Conservation (phyloP, 176 grass and related monocot species). For the Pontederia crassipes region DNA sequence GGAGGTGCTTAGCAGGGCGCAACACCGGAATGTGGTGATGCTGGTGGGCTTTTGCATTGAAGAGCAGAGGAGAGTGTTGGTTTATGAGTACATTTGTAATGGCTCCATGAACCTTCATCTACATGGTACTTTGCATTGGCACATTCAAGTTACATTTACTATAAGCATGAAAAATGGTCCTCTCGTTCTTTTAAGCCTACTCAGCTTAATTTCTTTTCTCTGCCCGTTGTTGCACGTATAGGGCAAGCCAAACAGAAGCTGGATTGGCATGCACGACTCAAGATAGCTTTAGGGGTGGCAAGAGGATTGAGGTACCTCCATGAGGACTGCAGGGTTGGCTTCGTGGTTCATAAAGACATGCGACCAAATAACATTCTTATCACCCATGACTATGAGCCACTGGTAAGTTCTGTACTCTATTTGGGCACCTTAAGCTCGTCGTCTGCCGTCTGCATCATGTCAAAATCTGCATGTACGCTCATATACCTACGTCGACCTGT, state of each 20-base stretch:
- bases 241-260: not conserved
- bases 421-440: no score
- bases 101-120: constrained; percentile 22
- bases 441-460: no score
- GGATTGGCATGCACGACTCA: constrained; percentile 19
- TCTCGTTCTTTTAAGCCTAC: no score
- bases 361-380: constrained; percentile 24
- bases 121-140: not conserved
- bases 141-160: not conserved
- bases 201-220: no score
- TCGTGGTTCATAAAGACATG: constrained; percentile 26
- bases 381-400: constrained; percentile 20
- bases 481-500: not conserved
- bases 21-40: constrained; percentile 22
- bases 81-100: constrained; percentile 27
- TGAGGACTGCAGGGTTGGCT: constrained; percentile 22
- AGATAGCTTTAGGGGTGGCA: constrained; percentile 14
- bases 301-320: constrained; percentile 21
- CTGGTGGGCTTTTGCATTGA: constrained; percentile 18
- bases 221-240: not conserved
- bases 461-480: no score
- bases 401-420: not conserved
- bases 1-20: constrained; percentile 20
- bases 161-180: not conserved
- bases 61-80: constrained; percentile 2